Percentiles rank a stretch among this genome's conserved stretches.
phyloP scores from a whole-genome alignment of 257 asterid genomes.

The Plectranthus barbatus region DNA sequence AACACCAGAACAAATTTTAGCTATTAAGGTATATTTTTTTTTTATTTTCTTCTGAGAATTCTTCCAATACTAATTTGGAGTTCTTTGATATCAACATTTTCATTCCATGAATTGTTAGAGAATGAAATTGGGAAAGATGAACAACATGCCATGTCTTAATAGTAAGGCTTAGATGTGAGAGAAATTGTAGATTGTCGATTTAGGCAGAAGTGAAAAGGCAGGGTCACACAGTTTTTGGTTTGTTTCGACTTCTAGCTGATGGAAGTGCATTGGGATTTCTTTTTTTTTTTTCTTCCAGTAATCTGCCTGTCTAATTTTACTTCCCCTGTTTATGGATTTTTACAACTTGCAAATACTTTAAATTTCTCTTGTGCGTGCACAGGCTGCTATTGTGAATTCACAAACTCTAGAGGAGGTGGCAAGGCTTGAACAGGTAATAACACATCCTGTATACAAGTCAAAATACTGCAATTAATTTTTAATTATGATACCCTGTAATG shows the following conservation, averaged over 20 bases:
- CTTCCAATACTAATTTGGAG: background rate
- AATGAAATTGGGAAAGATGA: background rate
- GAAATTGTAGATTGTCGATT: background rate
- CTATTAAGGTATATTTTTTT: slow-evolving; percentile 66
- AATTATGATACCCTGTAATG: background rate
- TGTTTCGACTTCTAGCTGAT: background rate
- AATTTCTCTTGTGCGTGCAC: slow-evolving; percentile 20
- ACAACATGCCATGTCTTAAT: background rate
- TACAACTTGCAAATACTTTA: background rate
- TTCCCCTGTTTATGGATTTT: background rate
- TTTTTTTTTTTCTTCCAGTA: background rate
- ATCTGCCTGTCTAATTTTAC: background rate
- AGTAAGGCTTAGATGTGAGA: background rate
- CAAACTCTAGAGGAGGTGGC: slow-evolving; percentile 99
- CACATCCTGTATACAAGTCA: background rate
- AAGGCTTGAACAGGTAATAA: slow-evolving; percentile 91
- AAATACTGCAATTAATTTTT: background rate
- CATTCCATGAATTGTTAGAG: background rate
- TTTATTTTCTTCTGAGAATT: background rate
- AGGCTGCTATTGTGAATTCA: slow-evolving; percentile 98
- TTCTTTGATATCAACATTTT: background rate
- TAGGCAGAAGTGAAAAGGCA: background rate
- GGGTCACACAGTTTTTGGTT: background rate
- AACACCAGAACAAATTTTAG: slow-evolving; percentile 93
- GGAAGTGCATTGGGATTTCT: background rate